Base-by-base conservation (phyloP, 768 basidiomycete genomes). In the Mycena venus region DNA sequence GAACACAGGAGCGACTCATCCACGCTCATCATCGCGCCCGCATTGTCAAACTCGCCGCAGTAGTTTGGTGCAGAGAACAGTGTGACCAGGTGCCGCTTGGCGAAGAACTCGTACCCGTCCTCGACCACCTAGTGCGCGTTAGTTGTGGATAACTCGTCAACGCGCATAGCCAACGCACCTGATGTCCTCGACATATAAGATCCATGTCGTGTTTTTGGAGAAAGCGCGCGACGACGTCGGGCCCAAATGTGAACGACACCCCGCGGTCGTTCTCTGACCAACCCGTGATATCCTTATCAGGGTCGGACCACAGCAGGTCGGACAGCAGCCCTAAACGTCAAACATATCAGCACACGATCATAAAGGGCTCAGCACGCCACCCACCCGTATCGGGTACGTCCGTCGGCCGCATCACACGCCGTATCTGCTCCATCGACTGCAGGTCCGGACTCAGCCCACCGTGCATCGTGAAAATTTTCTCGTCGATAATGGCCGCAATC, bases 401-500 rank as follows among this genome's bases (percentile, higher is more conserved):
- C 64, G 98, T 99, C 49, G 98, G 98, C 85, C 98, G 89, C 97
- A 99, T 99, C 64, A 99, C 96, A 83, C 98, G 91, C 83, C 98
- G 91, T 90, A 99, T 99, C 88, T 99, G 98, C 86, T 99, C 98
- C 98, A 99, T 98, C 81, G 95, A 96, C 88, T 99, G 97, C 74
- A 99, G 88, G 85, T 99, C 98, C 55, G 98, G 98, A 84, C 95
- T 97, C 78, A 99, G 88, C 62, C 98, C 98, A 67, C 98, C 98
- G 80, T 99, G 98, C 98, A 99, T 99, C 62, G 97, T 98, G 85
- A 99, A 99, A 83, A 99, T 99, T 88, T 99, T 99, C 86, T 99
- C 98, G 86, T 99, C 98, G 83, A 99, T 99, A 86, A 99, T 99
- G 79, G 98, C 98, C 59, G 98, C 98, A 83, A 99, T 99, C 42